Evolutionary conservation across 169 alveolate species (phyloP).

Genomic region (Amoebophrya sp.): DNA sequence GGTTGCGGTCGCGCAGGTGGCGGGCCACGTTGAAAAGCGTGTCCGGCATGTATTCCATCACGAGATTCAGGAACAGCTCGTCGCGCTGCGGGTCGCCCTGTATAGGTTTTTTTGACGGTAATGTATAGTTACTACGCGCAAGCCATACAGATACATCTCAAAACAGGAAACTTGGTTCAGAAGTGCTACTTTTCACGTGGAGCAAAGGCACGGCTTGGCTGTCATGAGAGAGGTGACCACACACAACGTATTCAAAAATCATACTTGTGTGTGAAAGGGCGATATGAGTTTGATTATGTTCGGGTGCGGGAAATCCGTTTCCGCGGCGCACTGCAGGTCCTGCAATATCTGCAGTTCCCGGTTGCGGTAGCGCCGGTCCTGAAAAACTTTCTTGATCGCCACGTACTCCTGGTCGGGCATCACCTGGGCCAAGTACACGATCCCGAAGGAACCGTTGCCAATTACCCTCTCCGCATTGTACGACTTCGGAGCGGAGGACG

Average conservation of each 20-base stretch:
- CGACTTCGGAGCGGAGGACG: too few relatives aligned
- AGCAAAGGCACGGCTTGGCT: too few relatives aligned
- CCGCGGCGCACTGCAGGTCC: slow-evolving; percentile 60
- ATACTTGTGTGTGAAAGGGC: neutral
- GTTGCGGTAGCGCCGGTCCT: slow-evolving; percentile 83
- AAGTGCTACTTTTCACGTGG: too few relatives aligned
- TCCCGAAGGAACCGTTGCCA: slow-evolving; percentile 96
- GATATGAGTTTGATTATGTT: neutral
- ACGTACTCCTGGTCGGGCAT: slow-evolving; percentile 83
- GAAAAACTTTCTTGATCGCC: slow-evolving; percentile 90
- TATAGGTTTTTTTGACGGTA: too few relatives aligned
- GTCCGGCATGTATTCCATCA: slow-evolving; percentile 92
- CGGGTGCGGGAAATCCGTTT: neutral
- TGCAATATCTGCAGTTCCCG: slow-evolving; percentile 86
- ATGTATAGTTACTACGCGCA: too few relatives aligned
- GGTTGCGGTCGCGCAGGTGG: too few relatives aligned
- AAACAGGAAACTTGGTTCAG: too few relatives aligned
- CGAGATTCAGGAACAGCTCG: slow-evolving; percentile 73
- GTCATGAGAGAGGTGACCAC: too few relatives aligned
- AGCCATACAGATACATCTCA: too few relatives aligned
- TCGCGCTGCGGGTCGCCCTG: too few relatives aligned
- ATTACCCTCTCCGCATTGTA: too few relatives aligned
- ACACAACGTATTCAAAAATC: too few relatives aligned
- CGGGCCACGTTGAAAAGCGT: slow-evolving; percentile 73
- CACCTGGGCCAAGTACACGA: slow-evolving; percentile 82